Base-by-base conservation (phyloP, 2,329 filamentous ascomycete species). In the Thielaviopsis euricoi region DNA sequence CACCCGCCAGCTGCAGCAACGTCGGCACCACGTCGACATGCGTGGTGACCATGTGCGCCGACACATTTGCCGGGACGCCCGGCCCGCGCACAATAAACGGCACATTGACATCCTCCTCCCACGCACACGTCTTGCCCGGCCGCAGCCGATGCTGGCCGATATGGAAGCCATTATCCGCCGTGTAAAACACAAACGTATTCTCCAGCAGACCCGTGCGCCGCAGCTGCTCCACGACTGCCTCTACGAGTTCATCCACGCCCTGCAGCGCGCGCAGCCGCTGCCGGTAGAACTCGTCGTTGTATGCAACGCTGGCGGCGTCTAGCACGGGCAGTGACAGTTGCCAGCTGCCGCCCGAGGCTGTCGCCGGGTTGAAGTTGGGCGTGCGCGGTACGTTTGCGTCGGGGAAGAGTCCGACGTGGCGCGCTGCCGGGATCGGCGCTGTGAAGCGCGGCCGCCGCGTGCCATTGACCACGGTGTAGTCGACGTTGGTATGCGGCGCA, bases 291-390 rank as follows among this genome's bases (percentile, higher is more conserved):
- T 67, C 61, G 52, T 74, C 71, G 52, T 71, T 68, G 56, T 68
- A 69, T 3, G 64, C 66, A 5, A 73, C 61, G 9, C 65, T 64
- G 9, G 64, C 64, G 3, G 67, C 62, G 19, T 64, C 68, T 2
- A 69, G 62, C 53, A 63, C 66, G 0, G 70, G 68, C 5, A 76
- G 70, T 10, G 66, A 61, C 3, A 66, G 65, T 46, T 77, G 66
- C 74, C 75, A 78, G 40, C 69, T 71, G 3, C 70, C 75, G 2
- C 71, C 71, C 2, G 69, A 69, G 0, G 71, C 62, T n/a, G 62
- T 60, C 12, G 64, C 63, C 0, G 83, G 82, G 64, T 88, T 87
- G 70, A 87, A 87, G 64, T 83, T 79, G 0, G 73, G 69, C 0
- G 75, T 81, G n/a, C 84, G 71, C 0, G 85, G 84, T 0, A 87